A percentile compares a stretch with the other conserved stretches of the same genome.
These are phyloP conservation scores for Porpolomopsis calyptriformis DNA, from an alignment of 768 basidiomycete genomes.

Conservation along the genomic window DNA sequence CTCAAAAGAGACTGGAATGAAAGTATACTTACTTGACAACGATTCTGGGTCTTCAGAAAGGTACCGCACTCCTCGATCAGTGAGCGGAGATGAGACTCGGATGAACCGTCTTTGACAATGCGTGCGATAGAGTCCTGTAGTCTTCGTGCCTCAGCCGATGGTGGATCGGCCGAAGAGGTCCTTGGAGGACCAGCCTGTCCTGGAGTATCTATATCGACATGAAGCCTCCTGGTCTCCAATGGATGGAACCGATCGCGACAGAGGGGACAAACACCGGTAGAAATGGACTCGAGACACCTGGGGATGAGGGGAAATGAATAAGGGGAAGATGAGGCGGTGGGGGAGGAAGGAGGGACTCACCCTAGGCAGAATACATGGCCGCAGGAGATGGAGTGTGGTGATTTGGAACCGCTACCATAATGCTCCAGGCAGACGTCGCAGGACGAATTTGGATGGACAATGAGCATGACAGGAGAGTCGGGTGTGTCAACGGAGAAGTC, in stretches of 20 bases:
- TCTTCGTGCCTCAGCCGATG: constrained; percentile 36
- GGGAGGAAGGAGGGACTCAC: constrained; percentile 18
- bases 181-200: constrained; percentile 7
- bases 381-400: constrained; percentile 56
- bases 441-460: constrained; percentile 48
- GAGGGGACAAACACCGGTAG: constrained; percentile 45
- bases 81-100: constrained; percentile 37
- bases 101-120: constrained; percentile 46
- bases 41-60: constrained; percentile 37
- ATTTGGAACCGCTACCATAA: constrained; percentile 41
- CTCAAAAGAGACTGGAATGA: constrained; percentile 1
- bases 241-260: constrained; percentile 47
- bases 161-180: constrained; percentile 18
- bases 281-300: constrained; percentile 48
- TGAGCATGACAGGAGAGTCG: constrained; percentile 45
- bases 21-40: constrained; percentile 31
- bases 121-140: constrained; percentile 43
- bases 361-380: constrained; percentile 61
- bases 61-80: constrained; percentile 40
- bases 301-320: constrained; percentile 4
- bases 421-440: constrained; percentile 71
- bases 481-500: constrained; percentile 19
- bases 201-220: constrained; percentile 32
- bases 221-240: constrained; percentile 41
- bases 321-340: background rate